phyloP scores from a whole-genome alignment of 1,284 basidiomycete species.

The Microbotryum silenes-acaulis region DNA sequence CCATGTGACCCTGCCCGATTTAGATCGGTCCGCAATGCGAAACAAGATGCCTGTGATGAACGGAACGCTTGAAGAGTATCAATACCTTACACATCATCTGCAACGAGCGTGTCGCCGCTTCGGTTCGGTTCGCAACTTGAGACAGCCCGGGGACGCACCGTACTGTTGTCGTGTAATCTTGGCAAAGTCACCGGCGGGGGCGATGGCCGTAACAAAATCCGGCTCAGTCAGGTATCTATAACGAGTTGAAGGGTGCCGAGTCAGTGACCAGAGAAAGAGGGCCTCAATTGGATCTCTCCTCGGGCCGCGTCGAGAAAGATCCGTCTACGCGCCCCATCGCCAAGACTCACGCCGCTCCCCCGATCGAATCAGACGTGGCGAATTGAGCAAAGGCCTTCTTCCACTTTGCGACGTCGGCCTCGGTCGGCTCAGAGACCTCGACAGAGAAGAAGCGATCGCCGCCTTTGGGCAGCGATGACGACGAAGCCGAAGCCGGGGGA shows the following conservation, averaged over 20 bases:
- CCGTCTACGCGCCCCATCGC: conserved; percentile 5
- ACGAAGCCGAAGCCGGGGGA: too few species aligned
- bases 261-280: neutral
- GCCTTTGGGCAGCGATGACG: too few species aligned
- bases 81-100: conserved; percentile 16
- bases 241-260: neutral
- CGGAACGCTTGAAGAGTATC: neutral
- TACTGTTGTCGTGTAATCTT: conserved; percentile 81
- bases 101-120: neutral
- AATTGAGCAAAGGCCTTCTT: conserved; percentile 72
- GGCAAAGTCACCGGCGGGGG: conserved; percentile 68
- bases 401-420: conserved; percentile 77
- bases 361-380: conserved; percentile 57
- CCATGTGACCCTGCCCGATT: conserved; percentile 75
- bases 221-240: conserved; percentile 68
- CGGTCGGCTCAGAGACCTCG: conserved; percentile 47
- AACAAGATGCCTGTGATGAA: conserved; percentile 49
- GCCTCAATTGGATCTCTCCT: neutral
- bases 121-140: conserved; percentile 41
- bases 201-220: conserved; percentile 86
- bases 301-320: neutral
- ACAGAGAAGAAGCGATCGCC: conserved; percentile 1
- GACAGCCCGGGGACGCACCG: conserved; percentile 41
- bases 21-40: conserved; percentile 73
- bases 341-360: conserved; percentile 63